Conservation (phyloP, 106 monocot species). For the Phalaenopsis equestris region DNA sequence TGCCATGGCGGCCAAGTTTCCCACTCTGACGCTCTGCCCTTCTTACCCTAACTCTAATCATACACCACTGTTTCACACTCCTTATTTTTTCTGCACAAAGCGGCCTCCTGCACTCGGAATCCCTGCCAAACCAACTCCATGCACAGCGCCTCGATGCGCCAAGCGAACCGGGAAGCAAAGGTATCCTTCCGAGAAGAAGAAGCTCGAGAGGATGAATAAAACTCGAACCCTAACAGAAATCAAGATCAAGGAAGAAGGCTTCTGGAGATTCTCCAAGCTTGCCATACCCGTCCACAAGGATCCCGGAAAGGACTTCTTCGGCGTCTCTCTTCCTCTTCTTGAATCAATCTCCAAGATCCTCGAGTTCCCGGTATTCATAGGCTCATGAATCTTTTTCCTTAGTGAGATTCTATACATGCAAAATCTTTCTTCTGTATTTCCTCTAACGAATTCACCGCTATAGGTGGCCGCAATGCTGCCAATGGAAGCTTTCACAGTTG, state of each 20-base stretch:
- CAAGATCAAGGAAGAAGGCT: slow-evolving; percentile 57
- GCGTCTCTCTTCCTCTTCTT: slow-evolving; percentile 59
- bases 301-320: slow-evolving; percentile 83
- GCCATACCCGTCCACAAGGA: slow-evolving; percentile 66
- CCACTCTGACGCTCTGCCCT: slow-evolving; percentile 6
- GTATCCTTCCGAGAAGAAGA: slow-evolving; percentile 99
- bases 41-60: slow-evolving; percentile 7
- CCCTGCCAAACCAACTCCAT: background rate
- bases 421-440: background rate
- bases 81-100: slow-evolving; percentile 3
- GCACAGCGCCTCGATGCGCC: slow-evolving; percentile 21
- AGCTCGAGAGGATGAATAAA: slow-evolving; percentile 43
- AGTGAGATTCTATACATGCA: background rate
- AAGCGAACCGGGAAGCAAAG: slow-evolving; percentile 85
- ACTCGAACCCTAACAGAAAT: slow-evolving; percentile 32
- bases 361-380: slow-evolving; percentile 61
- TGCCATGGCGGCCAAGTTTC: slow-evolving; percentile 21
- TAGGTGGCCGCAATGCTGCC: slow-evolving; percentile 88
- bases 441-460: background rate
- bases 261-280: slow-evolving; percentile 96
- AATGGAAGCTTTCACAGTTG: slow-evolving; percentile 69
- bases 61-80: background rate
- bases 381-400: background rate
- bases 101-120: background rate
- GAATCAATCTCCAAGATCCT: slow-evolving; percentile 87